Percentiles rank a stretch among this genome's conserved stretches.
Conservation (phyloP, 768 basidiomycete species). For the Sutorius australiensis region DNA sequence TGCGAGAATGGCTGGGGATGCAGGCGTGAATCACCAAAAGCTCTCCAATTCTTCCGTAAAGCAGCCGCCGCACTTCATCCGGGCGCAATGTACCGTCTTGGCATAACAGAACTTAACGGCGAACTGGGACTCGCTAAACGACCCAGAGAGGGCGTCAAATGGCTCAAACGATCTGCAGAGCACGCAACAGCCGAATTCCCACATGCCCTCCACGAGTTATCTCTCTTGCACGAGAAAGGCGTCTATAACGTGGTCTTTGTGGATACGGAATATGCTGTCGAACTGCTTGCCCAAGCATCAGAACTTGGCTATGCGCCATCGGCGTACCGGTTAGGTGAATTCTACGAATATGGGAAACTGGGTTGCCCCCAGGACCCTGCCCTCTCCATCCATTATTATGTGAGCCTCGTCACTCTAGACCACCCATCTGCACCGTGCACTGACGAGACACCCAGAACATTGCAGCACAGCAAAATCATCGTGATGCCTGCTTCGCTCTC, state of each 20-base stretch:
- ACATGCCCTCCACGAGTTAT: slow-evolving; percentile 92
- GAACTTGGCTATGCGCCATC: slow-evolving; percentile 96
- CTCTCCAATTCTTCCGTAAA: slow-evolving; percentile 90
- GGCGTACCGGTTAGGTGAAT: slow-evolving; percentile 93
- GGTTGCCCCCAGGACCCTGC: slow-evolving; percentile 97
- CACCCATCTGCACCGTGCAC: slow-evolving; percentile 3
- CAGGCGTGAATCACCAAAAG: slow-evolving; percentile 86
- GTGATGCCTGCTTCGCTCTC: slow-evolving; percentile 95
- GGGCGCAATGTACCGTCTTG: slow-evolving; percentile 94
- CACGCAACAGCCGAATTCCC: slow-evolving; percentile 93
- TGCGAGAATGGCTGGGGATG: slow-evolving; percentile 99
- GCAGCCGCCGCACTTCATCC: slow-evolving; percentile 89
- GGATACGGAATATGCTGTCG: slow-evolving; percentile 92
- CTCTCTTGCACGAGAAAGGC: slow-evolving; percentile 93
- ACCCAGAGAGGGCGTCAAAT: slow-evolving; percentile 96
- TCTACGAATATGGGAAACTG: slow-evolving; percentile 99
- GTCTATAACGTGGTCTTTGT: slow-evolving; percentile 97
- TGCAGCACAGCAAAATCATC: slow-evolving; percentile 94
- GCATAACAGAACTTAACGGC: slow-evolving; percentile 94
- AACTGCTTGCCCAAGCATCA: slow-evolving; percentile 90
- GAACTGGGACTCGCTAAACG: slow-evolving; percentile 82
- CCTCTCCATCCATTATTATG: slow-evolving; percentile 97
- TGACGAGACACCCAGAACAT: slow-evolving; percentile 66
- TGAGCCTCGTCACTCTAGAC: slow-evolving; percentile 40
- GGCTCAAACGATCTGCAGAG: slow-evolving; percentile 96